A percentile compares a stretch with the other conserved stretches of the same genome.
These are phyloP conservation scores for Aureobasidium mangrovei DNA, from an alignment of 2,329 filamentous ascomycete species.

Conservation along the genomic window DNA sequence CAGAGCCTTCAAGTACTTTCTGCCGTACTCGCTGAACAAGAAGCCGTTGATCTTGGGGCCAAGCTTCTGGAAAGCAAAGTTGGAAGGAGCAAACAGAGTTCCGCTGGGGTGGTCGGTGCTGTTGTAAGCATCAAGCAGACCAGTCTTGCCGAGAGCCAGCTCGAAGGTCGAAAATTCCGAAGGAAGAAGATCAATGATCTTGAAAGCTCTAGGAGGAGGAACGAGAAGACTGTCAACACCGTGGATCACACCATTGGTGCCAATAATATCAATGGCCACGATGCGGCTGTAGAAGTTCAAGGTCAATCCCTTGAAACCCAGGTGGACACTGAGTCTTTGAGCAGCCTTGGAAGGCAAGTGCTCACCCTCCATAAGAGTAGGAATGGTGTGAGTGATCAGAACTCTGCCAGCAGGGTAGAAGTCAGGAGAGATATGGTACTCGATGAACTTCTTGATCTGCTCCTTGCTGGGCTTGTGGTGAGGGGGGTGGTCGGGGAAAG, in stretches of 20 bases:
- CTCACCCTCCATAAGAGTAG: conserved; percentile 53
- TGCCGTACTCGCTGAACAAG: conserved; percentile 68
- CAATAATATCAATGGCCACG: conserved; percentile 59
- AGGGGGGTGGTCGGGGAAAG: conserved; percentile 53
- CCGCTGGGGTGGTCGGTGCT: conserved; percentile 51
- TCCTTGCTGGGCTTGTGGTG: conserved; percentile 58
- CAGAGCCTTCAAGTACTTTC: conserved; percentile 67
- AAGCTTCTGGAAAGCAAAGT: conserved; percentile 69
- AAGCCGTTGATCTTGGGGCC: conserved; percentile 69
- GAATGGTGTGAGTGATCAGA: conserved; percentile 64
- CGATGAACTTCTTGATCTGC: conserved; percentile 56
- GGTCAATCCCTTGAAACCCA: conserved; percentile 54
- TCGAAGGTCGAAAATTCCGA: conserved; percentile 69
- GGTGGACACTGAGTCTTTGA: conserved; percentile 64
- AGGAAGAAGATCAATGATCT: conserved; percentile 58
- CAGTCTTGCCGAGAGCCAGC: conserved; percentile 65
- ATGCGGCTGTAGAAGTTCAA: conserved; percentile 73
- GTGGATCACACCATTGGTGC: conserved; percentile 74
- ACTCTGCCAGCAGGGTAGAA: conserved; percentile 58
- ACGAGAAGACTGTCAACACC: conserved; percentile 65
- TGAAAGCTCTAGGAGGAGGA: conserved; percentile 58
- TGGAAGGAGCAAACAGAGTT: conserved; percentile 74
- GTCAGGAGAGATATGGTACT: conserved; percentile 66
- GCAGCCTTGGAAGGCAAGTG: conserved; percentile 51
- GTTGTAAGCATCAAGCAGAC: conserved; percentile 53